Evolutionary conservation across 345 rosid species (phyloP), one percentile per base, ranked within the genome.

Genomic region (Rhodomyrtus tomentosa): DNA sequence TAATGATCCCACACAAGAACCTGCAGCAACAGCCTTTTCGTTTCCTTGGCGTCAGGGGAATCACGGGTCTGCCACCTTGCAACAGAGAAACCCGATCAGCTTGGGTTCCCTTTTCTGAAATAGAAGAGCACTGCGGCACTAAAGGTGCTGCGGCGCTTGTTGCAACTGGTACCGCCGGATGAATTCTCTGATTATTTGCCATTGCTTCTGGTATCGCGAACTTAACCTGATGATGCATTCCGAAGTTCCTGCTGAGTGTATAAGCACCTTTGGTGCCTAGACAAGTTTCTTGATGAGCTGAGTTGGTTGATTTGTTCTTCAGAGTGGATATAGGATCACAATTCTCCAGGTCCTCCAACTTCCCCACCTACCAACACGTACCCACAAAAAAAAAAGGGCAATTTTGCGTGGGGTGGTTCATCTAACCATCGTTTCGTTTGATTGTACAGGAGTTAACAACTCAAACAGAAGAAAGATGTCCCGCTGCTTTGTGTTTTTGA

Each of bases 1-100:
- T 86, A 80, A 95, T 59, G 54, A 89, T 82, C 93, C 96, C 90
- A 82, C 95, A 94, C 3, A 96, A 40, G 89, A 91, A 87, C 91
- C 90, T 95, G 93, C 94, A 93, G 85, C 90, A 92, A 5, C 94
- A 86, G 89, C 87, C 89, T 25, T 85, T 82, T 81, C 83, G 87
- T 84, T 42, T 88, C 14, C 82, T 73, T 45, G 90, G 89, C 74
- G 82, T 85, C 0, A 82, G 56, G 20, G 73, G 89, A 22, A 88
- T 76, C 84, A 81, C 83, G 16, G 89, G 91, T 51, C 74, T 84
- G 81, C 59, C 40, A 40, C 84, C 83, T 50, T 42, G 87, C 38
- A 83, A 83, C 32, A 32, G 83, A 8, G 20, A 49, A 13, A 82
- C 84, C 72, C 49, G 72, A 53, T 87, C 52, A 82, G 87, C 85